These are phyloP conservation scores for Talaromyces adpressus DNA, from an alignment of 495 filamentous ascomycete genomes.

Conservation along the genomic window DNA sequence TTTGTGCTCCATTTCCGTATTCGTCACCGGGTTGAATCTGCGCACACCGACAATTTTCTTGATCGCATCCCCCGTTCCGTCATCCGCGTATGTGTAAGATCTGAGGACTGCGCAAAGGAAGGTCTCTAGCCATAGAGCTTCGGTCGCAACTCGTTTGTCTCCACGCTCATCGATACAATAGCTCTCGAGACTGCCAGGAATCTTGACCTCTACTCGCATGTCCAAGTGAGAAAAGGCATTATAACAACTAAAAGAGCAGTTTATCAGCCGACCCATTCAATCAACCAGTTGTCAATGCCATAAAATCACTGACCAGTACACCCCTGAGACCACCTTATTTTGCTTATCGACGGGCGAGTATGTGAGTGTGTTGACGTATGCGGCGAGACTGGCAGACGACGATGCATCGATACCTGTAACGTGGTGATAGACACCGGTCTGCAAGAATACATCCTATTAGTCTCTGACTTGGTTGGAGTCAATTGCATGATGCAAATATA, in stretches of 20 bases:
- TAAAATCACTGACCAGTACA: constrained; percentile 69
- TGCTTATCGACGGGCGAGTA: constrained; percentile 81
- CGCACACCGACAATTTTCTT: constrained; percentile 89
- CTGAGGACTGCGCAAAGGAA: constrained; percentile 90
- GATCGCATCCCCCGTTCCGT: constrained; percentile 85
- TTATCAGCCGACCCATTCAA: neutral
- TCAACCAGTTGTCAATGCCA: neutral
- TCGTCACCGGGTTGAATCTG: constrained; percentile 95
- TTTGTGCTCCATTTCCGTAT: constrained; percentile 92
- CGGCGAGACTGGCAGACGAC: constrained; percentile 90
- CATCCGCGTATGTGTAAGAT: constrained; percentile 93
- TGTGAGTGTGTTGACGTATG: constrained; percentile 95
- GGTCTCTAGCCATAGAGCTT: constrained; percentile 93
- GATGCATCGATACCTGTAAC: constrained; percentile 96
- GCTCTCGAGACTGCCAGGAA: constrained; percentile 88
- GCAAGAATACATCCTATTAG: constrained; percentile 3
- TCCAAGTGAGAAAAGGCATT: constrained; percentile 98
- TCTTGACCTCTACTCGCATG: constrained; percentile 96
- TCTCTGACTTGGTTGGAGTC: neutral
- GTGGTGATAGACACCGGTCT: constrained; percentile 96
- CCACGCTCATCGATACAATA: constrained; percentile 96
- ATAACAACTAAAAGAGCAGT: constrained; percentile 63
- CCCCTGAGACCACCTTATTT: constrained; percentile 83
- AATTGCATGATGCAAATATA: constrained; percentile 15
- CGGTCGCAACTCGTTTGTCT: constrained; percentile 84